Evolutionary conservation across 257 asterid species (phyloP).

Genomic region (Solanum chiquidenum): DNA sequence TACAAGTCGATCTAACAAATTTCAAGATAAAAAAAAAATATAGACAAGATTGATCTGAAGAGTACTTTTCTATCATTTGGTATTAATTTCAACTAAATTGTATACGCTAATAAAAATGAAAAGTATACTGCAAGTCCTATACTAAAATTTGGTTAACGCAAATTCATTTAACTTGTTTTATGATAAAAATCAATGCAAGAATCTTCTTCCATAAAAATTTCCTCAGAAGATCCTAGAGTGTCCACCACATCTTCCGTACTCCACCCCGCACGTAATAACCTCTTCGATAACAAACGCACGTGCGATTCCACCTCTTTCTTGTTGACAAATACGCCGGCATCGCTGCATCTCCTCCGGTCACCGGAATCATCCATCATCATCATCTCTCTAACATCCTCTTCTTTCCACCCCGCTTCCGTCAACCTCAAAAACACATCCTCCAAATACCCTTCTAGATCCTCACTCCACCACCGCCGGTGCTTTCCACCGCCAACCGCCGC

Average conservation of each 20-base stretch:
- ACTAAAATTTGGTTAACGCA: not conserved
- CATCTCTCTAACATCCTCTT: slow-evolving; percentile 88
- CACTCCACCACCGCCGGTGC: slow-evolving; percentile 51
- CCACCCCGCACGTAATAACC: slow-evolving; percentile 73
- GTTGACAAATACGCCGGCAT: not conserved
- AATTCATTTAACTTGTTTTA: not conserved
- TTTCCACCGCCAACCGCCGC: not conserved
- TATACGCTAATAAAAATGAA: not conserved
- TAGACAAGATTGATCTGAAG: not conserved
- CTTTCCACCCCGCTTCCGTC: slow-evolving; percentile 81
- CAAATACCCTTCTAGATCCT: slow-evolving; percentile 44
- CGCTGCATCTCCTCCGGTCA: not conserved
- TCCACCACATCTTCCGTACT: slow-evolving; percentile 76
- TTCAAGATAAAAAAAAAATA: not conserved
- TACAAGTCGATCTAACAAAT: not conserved
- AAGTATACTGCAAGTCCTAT: not conserved
- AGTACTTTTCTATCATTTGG: not conserved
- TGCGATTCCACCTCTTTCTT: slow-evolving; percentile 20
- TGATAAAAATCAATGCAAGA: slow-evolving; percentile 31
- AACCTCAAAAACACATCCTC: slow-evolving; percentile 50
- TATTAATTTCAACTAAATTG: not conserved
- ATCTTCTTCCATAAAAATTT: slow-evolving; percentile 20
- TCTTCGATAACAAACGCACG: slow-evolving; percentile 33
- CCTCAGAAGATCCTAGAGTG: slow-evolving; percentile 34
- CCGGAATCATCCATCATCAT: slow-evolving; percentile 54